Evolutionary conservation across 139 green algal genomes (phyloP), one percentile per base, ranked within the genome.

Genomic region (Volvox africanus): DNA sequence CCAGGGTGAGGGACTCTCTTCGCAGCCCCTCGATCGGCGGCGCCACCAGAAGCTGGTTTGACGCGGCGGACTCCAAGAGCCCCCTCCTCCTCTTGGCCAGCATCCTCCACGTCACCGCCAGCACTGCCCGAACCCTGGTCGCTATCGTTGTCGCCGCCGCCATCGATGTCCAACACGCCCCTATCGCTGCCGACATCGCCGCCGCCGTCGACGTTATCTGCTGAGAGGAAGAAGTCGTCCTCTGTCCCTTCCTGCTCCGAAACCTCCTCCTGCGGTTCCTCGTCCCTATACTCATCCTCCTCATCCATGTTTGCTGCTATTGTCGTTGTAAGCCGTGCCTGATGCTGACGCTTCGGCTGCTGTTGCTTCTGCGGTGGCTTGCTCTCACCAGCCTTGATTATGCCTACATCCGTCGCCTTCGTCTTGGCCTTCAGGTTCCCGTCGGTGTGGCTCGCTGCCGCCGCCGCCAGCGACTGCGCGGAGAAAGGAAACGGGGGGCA

Each of bases 181-280:
- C 68, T 61, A 35, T 61, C 61, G 5, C 32, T 55, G 6, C 13
- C 81, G 19, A 2, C 61, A 1, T 9, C 61, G 61, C n/a, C 81
- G n/a, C 32, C 81, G n/a, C 32, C 61, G 2, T 87, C 80, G 26
- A 1, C 61, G 0, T 87, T 37, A 16, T 13, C 35, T 35, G 19
- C 35, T 17, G 3, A 69, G 28, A 88, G 35, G 67, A 88, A 88
- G 22, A 88, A 88, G 62, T 88, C 83, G 18, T 89, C 68, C 11
- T 69, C 83, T 17, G 65, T 17, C 3, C 30, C 37, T 20, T 35
- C 84, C 2, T 76, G 36, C 6, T 32, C 84, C 67, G 33, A 22
- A 33, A 62, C 61, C n/a, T 36, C 61, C 13, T 78, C 61, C 61
- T 35, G 32, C 3, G 12, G 26, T 19, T 87, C 80, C 55, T 67